Base-by-base conservation (phyloP, 176 grass and related monocot genomes). In the Zoysia pacifica region DNA sequence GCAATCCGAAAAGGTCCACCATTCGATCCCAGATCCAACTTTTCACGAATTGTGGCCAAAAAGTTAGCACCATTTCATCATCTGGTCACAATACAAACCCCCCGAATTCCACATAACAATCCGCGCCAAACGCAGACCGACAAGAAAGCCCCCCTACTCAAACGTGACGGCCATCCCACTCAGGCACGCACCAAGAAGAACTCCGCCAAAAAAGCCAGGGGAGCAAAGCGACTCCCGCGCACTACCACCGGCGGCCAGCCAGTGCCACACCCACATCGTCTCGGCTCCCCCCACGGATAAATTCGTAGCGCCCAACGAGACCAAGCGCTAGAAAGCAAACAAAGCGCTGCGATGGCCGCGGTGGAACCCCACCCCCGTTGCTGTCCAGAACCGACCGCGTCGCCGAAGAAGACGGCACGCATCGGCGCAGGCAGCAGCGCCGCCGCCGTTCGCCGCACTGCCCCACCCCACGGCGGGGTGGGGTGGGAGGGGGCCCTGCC, bases 171-270 rank as follows among this genome's bases (percentile, higher is more conserved):
- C n/a, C 13, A 70, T 79, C 68, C 14, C 86, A 53, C 37, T 83
- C 19, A 0, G 20, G 20, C 45, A 47, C 52, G 46, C 85, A 76
- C 72, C 39, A 70, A 45, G 76, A 82, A 72, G 6, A 6, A 6
- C 68, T 42, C 66, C 83, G 86, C 81, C 69, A 53, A 84, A 84
- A 84, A 84, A 76, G 45, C 51, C 7, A 45, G 86, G 69, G 86
- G 69, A 74, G 70, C 87, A 89, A 89, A 86, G 73, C 67, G 78
- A 86, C 71, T n/a, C 39, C 9, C 18, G 78, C 60, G 70, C 72
- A 89, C 65, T 49, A 76, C 18, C 83, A 82, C 67, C 83, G 68
- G 80, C 81, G 70, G 76, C 70, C 63, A 82, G 70, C 64, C 28
- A 28, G 28, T 28, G 28, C 28, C 63, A 78, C 87, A 67, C 37